Percentiles rank a stretch among this genome's conserved stretches.
Evolutionary conservation across 108 stramenopile species (phyloP).

Genomic region (Epipyxis sp.): DNA sequence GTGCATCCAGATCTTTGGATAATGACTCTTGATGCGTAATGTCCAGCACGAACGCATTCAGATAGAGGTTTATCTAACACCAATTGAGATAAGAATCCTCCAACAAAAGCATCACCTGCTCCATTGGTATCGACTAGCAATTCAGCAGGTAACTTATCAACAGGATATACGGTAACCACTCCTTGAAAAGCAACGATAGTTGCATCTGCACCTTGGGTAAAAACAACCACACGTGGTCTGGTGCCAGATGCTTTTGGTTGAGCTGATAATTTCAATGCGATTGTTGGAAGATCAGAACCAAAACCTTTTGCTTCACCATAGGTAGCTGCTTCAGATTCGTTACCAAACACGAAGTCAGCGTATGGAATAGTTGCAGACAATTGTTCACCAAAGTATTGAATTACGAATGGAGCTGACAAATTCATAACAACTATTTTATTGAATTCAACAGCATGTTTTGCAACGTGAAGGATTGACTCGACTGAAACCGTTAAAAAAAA

Average conservation of each 20-base stretch:
- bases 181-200: conserved; percentile 91
- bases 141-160: conserved; percentile 75
- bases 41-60: conserved; percentile 90
- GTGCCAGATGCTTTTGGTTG: conserved; percentile 76
- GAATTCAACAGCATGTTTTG: conserved; percentile 78
- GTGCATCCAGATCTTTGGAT: conserved; percentile 94
- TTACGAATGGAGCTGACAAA: conserved; percentile 95
- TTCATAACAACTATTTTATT: conserved; percentile 92
- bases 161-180: conserved; percentile 75
- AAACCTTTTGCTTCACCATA: conserved; percentile 88
- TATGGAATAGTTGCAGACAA: conserved; percentile 84
- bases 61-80: conserved; percentile 64
- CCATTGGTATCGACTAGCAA: conserved; percentile 96
- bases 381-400: conserved; percentile 94
- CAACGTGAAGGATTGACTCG: conserved; percentile 77
- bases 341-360: conserved; percentile 95
- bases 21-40: conserved; percentile 88
- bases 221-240: conserved; percentile 82
- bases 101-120: conserved; percentile 98
- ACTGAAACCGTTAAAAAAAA: conserved; percentile 97
- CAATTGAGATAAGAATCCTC: conserved; percentile 89
- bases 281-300: conserved; percentile 79
- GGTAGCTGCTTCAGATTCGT: conserved; percentile 95
- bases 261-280: conserved; percentile 80
- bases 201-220: conserved; percentile 90